Evolutionary conservation across 2,329 filamentous ascomycete species (phyloP), one percentile per base, ranked within the genome.

Genomic region (Trichoderma sp.): DNA sequence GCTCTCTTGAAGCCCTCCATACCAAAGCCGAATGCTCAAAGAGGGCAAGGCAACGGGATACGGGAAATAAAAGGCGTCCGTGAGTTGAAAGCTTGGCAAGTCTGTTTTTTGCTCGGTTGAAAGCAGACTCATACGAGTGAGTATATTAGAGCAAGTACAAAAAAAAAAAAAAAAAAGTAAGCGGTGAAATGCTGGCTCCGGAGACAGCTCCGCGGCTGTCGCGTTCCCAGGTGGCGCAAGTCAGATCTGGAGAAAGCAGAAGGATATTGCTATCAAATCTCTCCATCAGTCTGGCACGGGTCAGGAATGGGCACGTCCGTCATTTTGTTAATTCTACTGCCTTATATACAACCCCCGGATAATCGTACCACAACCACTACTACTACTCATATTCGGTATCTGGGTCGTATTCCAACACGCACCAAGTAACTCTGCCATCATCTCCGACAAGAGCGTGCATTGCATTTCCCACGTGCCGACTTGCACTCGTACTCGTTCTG

Each of bases 381-480:
- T 39, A 18, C 39, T n/a, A 18, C 39, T 43, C 39, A 43, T 18
- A 18, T 43, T 43, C 39, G 39, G 39, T 18, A 43, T 43, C 6
- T 6, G n/a, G 16, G 39, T 43, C 39, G 39, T 43, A 43, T 43
- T 43, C 11, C 4, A 2, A 39, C 14, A 13, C 13, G 16, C 24
- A 51, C 26, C n/a, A 43, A 49, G 46, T 49, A 49, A 13, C n/a
- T 24, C 46, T 32, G 43, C 39, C 28, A 49, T 32, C 24, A 26
- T 39, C 43, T 60, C 37, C 39, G 39, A 61, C 32, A 18, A 43
- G 39, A 39, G 49, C 61, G 39, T 65, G 49, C 51, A 55, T 65
- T 43, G 49, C 51, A 55, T 65, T 65, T 32, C 34, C 61, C 61
- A 65, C 61, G 61, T 65, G 61, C 32, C 56, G 34, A 34, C 54